Evolutionary conservation across 1,284 basidiomycete genomes (phyloP), one percentile per base, ranked within the genome.

Genomic region (Papiliotrema terrestris): DNA sequence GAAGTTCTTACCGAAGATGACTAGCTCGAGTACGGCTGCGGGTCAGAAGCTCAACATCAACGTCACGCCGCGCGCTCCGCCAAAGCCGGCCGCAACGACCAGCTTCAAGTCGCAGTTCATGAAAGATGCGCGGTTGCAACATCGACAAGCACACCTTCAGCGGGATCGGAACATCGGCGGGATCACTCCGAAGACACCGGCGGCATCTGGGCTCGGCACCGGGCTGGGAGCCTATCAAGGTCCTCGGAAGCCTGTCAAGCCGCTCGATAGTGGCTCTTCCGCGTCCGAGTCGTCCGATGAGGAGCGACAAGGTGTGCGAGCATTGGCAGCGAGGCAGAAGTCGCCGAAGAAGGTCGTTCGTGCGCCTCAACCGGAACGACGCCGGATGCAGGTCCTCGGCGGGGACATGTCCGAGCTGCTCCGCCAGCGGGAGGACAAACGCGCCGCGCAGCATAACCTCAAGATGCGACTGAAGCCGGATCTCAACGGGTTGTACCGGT

Each of bases 381-480:
- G 89, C 36, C 83, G 85, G 65, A 83, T 91, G 63, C 87, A 86
- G 75, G 78, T 86, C 43, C 70, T 91, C 45, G 75, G 68, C 45
- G 81, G 42, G n/a, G 42, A 55, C 32, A 55, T 45, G 78, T 25
- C 77, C 80, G 65, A 81, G 80, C 47, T 65, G 57, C 58, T 62
- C 14, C 59, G 62, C 44, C 62, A 62, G 47, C 61, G 56, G 78
- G 85, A 57, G 60, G 77, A 80, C 41, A 79, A 81, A 55, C 81
- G 82, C 42, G 83, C 87, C 15, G 83, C 86, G 58, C 83, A 83
- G 22, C 84, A 84, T 38, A 78, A 83, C 47, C 83, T 82, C 43
- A 83, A 84, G 26, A 77, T 87, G 61, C 84, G 92, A 13, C 81
- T 93, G 62, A 86, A 85, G 63, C 93, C 93, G 0, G 87, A 98